A percentile compares a stretch with the other conserved stretches of the same genome.
Conservation (phyloP, 805 yeast genomes). For the Yarrowia sp. region DNA sequence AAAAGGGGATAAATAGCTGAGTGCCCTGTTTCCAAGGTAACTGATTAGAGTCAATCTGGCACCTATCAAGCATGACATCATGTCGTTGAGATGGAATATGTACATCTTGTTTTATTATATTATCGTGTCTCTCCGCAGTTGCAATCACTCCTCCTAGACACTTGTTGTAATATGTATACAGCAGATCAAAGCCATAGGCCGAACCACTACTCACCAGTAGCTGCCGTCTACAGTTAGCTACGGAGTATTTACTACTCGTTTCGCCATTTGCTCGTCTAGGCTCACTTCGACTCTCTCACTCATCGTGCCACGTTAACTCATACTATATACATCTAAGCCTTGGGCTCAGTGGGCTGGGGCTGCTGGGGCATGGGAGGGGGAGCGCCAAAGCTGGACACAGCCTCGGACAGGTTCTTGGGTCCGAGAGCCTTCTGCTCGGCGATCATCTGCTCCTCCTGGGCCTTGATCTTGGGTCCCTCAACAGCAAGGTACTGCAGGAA, state of each 20-base stretch:
- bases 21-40: neutral
- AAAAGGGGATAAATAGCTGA: neutral
- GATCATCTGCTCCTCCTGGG: slow-evolving; percentile 44
- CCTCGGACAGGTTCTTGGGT: slow-evolving; percentile 21
- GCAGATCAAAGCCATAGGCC: no score
- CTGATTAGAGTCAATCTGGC: neutral
- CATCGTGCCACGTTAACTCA: neutral
- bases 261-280: neutral
- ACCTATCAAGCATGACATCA: neutral
- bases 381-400: neutral
- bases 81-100: neutral
- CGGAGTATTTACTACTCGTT: no score
- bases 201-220: no score
- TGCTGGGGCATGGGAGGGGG: neutral
- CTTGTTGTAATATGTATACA: no score
- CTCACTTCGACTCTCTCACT: neutral
- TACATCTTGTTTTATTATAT: neutral
- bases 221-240: no score
- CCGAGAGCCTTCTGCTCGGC: slow-evolving; percentile 48
- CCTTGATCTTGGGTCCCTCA: slow-evolving; percentile 57
- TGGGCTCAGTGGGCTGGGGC: slow-evolving; percentile 4
- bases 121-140: no score
- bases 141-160: no score
- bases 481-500: slow-evolving; percentile 81
- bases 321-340: slow-evolving; percentile 23